Base-by-base conservation (phyloP, 331 rosid species). In the Acacia concinna region DNA sequence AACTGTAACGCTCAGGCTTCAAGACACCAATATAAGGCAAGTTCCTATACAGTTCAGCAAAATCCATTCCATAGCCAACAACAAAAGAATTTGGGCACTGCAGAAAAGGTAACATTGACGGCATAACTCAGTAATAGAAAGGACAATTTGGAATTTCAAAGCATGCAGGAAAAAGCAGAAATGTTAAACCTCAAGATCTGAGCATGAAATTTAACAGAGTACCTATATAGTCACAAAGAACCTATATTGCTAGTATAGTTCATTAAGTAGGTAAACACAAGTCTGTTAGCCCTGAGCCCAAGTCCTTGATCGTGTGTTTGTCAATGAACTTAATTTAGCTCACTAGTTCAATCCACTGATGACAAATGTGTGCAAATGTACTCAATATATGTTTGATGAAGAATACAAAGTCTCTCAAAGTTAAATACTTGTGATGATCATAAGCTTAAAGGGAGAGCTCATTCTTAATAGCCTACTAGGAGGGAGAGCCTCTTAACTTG, bases 11-110 rank as follows among this genome's bases (percentile, higher is more conserved):
- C 79, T 95, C 91, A 14, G 94, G 91, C 89, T 91, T 95, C 93
- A 95, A 76, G 71, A 95, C 92, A 37, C 99, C 97, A 63, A 95
- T 59, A 80, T 91, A 91, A 25, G 98, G 97, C 81, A 95, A 83
- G 85, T 92, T 92, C 86, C 98, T 88, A 68, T 95, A 95, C 1
- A 79, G n/a, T 80, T 95, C 97, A 0, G 90, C 93, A 65, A 78
- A 91, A 84, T 95, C 98, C 97, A 95, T 77, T 49, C 99, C 98
- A 34, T 93, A 95, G n/a, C 99, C 99, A 76, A 95, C 99, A 8
- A 95, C 96, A 83, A 95, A 93, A 62, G 69, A 75, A 78, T 95
- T 89, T 60, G 97, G 94, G 73, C 97, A 93, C 98, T 94, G 97
- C 88, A 80, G 52, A 74, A 76, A 54, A 62, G 28, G 79, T 57